These are phyloP conservation scores for Pseudocercospora fijiensis DNA, from an alignment of 2,329 filamentous ascomycete genomes.

Conservation along the genomic window DNA sequence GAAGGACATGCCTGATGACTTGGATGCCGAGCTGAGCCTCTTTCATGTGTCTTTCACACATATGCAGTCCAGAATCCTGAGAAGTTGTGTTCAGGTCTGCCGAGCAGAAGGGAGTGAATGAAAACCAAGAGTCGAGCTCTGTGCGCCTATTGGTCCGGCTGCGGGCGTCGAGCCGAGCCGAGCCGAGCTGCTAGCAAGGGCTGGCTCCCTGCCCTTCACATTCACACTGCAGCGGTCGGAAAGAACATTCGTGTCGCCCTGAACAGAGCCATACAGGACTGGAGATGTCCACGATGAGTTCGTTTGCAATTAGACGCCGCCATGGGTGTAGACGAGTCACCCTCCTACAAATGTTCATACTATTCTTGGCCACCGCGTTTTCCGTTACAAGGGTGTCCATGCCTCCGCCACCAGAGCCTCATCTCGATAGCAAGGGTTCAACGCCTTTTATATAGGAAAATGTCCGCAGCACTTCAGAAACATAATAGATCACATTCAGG, in stretches of 20 bases:
- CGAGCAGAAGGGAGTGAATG: not conserved
- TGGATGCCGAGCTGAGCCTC: not conserved
- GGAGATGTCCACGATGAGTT: not conserved
- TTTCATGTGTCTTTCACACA: not conserved
- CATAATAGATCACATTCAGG: not conserved
- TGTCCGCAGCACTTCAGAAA: not conserved
- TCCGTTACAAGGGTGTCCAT: not conserved
- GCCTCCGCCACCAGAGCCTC: not conserved
- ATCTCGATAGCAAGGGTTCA: not conserved
- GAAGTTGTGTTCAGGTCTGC: not conserved
- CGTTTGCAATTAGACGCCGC: too few relatives aligned
- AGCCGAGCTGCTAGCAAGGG: not conserved
- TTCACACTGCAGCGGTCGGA: not conserved
- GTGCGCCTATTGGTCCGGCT: not conserved
- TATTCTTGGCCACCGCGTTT: conserved; percentile 1
- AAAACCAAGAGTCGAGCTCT: not conserved
- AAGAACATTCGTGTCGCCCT: not conserved
- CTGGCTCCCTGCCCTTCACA: not conserved
- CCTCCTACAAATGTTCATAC: too few relatives aligned
- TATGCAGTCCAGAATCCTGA: not conserved
- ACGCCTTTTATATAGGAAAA: conserved; percentile 3
- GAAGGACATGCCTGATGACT: not conserved
- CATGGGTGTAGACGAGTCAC: too few relatives aligned
- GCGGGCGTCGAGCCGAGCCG: too few relatives aligned
- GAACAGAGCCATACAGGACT: not conserved